Conservation (phyloP, 768 basidiomycete species). For the Boletales sp. region DNA sequence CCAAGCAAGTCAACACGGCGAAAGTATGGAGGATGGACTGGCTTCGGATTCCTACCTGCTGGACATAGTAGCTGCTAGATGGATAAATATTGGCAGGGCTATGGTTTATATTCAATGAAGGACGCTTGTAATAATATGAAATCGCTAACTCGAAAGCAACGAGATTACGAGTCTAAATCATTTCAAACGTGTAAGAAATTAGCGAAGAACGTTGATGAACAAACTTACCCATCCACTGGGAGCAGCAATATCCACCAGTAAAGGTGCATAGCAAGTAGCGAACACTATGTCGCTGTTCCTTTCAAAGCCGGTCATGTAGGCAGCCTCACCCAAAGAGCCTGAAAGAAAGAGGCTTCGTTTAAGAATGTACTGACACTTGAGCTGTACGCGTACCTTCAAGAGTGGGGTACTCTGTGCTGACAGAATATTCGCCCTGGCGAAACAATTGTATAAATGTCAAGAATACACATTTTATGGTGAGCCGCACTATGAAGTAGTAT, state of each 20-base stretch:
- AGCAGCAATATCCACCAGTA: constrained; percentile 47
- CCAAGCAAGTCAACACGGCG: background rate
- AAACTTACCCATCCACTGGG: constrained; percentile 46
- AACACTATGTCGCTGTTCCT: constrained; percentile 58
- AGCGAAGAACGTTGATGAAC: no score
- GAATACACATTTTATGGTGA: background rate
- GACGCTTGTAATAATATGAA: background rate
- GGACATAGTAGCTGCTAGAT: constrained; percentile 60
- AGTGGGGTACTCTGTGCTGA: constrained; percentile 47
- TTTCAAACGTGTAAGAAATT: background rate
- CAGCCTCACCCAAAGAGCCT: constrained; percentile 55
- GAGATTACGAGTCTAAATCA: constrained; percentile 45
- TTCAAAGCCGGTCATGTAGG: constrained; percentile 66
- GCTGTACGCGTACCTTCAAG: constrained; percentile 48
- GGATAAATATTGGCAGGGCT: constrained; percentile 49
- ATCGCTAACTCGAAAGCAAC: constrained; percentile 53
- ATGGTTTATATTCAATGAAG: background rate
- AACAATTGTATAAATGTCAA: background rate
- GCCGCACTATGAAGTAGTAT: constrained; percentile 43
- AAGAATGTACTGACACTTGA: no score
- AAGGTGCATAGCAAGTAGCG: constrained; percentile 55
- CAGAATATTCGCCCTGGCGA: constrained; percentile 51
- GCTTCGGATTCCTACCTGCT: no score
- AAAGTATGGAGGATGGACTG: no score
- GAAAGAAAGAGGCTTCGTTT: no score